Evolutionary conservation across 805 yeast genomes (phyloP).

Genomic region (Sugiyamaella mastotermitis): DNA sequence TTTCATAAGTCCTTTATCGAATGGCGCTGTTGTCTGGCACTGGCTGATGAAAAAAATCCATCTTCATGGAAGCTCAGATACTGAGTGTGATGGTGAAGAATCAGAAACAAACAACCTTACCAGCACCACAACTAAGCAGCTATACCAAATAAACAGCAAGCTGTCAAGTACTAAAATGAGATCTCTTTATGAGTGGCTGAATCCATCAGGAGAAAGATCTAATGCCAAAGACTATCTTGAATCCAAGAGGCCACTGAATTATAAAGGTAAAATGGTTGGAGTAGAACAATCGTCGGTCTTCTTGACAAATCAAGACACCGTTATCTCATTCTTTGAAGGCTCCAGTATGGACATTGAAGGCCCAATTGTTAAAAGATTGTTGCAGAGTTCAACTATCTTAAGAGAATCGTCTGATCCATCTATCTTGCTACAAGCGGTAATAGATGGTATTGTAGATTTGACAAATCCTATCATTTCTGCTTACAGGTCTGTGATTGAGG

Average conservation of each 20-base stretch:
- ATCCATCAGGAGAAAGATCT: constrained; percentile 18
- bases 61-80: too few species aligned
- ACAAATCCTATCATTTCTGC: constrained; percentile 49
- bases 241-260: constrained; percentile 39
- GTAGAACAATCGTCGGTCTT: constrained; percentile 53
- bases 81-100: too few species aligned
- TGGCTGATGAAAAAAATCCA: too few species aligned
- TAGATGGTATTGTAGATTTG: constrained; percentile 51
- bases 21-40: neutral
- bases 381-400: constrained; percentile 41
- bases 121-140: neutral
- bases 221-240: constrained; percentile 30
- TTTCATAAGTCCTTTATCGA: constrained; percentile 1
- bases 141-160: neutral
- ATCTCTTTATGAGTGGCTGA: constrained; percentile 31
- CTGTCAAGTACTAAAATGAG: constrained; percentile 10
- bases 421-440: constrained; percentile 45
- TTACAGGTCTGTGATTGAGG: constrained; percentile 42
- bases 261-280: constrained; percentile 41
- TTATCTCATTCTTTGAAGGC: constrained; percentile 53
- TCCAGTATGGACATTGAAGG: constrained; percentile 47
- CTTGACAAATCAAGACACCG: constrained; percentile 39
- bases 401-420: constrained; percentile 48
- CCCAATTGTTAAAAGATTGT: constrained; percentile 45
- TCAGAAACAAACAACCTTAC: neutral